Base-by-base conservation (phyloP, 371 early-diverging fungal genomes). In the Gilbertella persicaria region DNA sequence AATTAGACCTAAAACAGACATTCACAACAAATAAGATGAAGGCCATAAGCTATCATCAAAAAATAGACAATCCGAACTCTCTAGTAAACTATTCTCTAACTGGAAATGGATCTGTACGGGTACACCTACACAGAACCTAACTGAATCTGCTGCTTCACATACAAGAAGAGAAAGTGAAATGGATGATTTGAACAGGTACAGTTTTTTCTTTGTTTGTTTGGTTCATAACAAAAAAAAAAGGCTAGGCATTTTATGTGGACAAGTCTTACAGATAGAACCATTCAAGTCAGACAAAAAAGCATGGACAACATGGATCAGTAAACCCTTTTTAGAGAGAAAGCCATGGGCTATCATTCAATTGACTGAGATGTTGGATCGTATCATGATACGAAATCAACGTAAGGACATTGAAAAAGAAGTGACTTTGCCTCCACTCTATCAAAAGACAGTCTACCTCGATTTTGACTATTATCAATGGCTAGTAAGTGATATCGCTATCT, bases 31-130 rank as follows among this genome's bases (percentile, higher is more conserved):
- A 47, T 13, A 50, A 70, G 66, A 70, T 47, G 66, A 70, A 41
- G 71, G 63, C 1, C 75, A 73, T 45, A 53, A 69, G 17, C 54
- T 62, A 17, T 60, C 64, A 13, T 40, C 57, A n/a, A 60, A 55
- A 26, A 64, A 60, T 35, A 57, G 55, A 35, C 66, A 73, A 29
- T 62, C 79, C 0, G 65, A 83, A 8, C 58, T 86, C 20, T 78
- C 86, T 0, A 60, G 80, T 5, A 69, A 81, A 17, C 64, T 90
- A 23, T 74, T 80, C 50, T 78, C 77, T 16, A 83, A 87, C 36
- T 73, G 82, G n/a, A 73, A 80, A 20, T 92, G 92, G 92, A 74
- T 87, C 2, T 87, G 88, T 65, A 89, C 89, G 0, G 87, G 88
- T 29, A 86, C 84, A 12, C 84, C 86, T 5, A 86, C 87, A 0